Base-by-base conservation (phyloP, 768 basidiomycete genomes). In the Solioccasus polychromus region DNA sequence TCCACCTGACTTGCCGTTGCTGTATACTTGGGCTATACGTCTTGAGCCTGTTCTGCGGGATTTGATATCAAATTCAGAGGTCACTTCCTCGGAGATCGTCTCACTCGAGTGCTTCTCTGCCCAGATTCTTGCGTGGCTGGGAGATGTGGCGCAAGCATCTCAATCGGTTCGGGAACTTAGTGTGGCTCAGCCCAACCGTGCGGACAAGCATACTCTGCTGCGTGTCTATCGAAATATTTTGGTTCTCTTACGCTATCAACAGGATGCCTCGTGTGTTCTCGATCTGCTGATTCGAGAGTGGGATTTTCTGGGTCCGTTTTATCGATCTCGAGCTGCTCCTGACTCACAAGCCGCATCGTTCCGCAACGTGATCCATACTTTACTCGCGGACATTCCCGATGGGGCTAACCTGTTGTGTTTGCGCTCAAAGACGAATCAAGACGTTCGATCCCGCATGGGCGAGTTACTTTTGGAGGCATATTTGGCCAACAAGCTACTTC, bases 401-500 rank as follows among this genome's bases (percentile, higher is more conserved):
- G 71, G 72, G 1, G 56, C 56, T 10, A 26, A 35, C 15, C 36
- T 61, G 20, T 32, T 71, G 47, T 35, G 20, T 50, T 47, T 57
- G 37, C 43, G 57, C 32, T 44, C 50, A 8, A 53, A 55, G 2
- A 64, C 59, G 64, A 44, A 61, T 26, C 42, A 48, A 39, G 53
- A 59, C 14, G 63, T 59, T 17, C 64, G 67, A 42, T 48, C 51
- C 37, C 48, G 47, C 18, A 57, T 71, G 12, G 73, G 72, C 9
- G 56, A 69, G 37, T 55, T 78, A 39, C 63, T 82, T 30, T 61
- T 79, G 25, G 63, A 71, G 39, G 61, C 67, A 1, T 68, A 73
- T 30, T 71, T 70, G 38, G 31, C 57, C 26, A 48, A 58, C 18
- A 52, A 61, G 4, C 43, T 68, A 15, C 59, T 68, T 23, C 54